Evolutionary conservation across 352 stramenopile species (phyloP).

Genomic region (Phytophthora chlamydospora): DNA sequence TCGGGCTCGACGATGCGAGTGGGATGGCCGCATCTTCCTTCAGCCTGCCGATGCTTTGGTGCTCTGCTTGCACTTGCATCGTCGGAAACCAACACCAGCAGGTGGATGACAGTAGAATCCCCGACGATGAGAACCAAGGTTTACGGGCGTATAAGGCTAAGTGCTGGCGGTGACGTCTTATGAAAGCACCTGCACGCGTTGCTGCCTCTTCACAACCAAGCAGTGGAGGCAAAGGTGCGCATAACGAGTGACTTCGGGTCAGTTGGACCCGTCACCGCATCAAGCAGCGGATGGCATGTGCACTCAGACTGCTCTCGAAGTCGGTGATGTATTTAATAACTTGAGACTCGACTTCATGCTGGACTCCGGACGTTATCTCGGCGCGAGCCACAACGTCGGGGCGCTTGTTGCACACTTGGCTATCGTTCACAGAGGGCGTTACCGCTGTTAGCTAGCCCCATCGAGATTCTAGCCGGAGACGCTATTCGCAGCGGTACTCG

Average conservation of each 20-base stretch:
- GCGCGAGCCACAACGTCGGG: too few relatives aligned
- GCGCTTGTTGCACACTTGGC: too few relatives aligned
- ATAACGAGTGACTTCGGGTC: background rate
- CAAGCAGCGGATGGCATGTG: conserved; percentile 9
- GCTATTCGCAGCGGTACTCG: background rate
- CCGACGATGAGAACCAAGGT: conserved; percentile 1
- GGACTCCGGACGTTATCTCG: background rate
- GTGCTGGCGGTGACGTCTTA: conserved; percentile 13
- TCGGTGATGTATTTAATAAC: too few relatives aligned
- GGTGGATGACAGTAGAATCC: conserved; percentile 6
- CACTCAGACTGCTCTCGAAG: background rate
- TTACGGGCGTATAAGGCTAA: conserved; percentile 9
- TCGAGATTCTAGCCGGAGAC: conserved; percentile 21
- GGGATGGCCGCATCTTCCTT: background rate
- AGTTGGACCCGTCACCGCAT: conserved; percentile 20
- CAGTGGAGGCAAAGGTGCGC: conserved; percentile 19
- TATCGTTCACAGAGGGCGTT: too few relatives aligned
- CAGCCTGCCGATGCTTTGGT: background rate
- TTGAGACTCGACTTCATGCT: too few relatives aligned
- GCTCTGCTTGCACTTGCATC: background rate
- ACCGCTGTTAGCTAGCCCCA: conserved; percentile 10
- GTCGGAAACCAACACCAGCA: conserved; percentile 11
- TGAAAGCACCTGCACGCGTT: conserved; percentile 2
- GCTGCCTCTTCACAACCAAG: conserved; percentile 2
- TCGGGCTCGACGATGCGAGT: background rate